These are phyloP conservation scores for Lasiodiplodia theobromae DNA, from an alignment of 2,329 filamentous ascomycete species.

Conservation along the genomic window DNA sequence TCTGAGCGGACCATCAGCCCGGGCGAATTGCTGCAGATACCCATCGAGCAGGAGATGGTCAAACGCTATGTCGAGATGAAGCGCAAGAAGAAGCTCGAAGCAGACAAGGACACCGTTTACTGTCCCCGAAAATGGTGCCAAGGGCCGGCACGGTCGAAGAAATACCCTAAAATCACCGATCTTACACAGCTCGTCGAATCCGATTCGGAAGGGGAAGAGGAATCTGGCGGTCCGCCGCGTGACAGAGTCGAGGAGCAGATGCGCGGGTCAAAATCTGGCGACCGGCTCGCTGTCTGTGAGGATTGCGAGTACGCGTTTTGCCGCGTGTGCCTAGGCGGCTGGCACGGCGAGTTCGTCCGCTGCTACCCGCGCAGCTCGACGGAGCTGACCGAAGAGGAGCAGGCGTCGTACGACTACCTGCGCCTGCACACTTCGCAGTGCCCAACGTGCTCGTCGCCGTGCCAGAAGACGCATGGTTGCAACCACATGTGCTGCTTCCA, in stretches of 20 bases:
- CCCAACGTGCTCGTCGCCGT: constrained; percentile 83
- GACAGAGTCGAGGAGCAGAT: constrained; percentile 42
- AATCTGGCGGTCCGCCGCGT: constrained; percentile 46
- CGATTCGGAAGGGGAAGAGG: constrained; percentile 47
- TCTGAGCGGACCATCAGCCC: constrained; percentile 75
- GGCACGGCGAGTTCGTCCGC: constrained; percentile 90
- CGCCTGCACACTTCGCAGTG: constrained; percentile 82
- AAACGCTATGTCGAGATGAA: constrained; percentile 88
- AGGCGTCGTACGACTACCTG: constrained; percentile 86
- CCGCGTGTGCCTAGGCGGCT: constrained; percentile 74
- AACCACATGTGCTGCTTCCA: constrained; percentile 96
- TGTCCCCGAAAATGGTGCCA: constrained; percentile 94
- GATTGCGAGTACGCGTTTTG: constrained; percentile 93
- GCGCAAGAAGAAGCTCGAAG: constrained; percentile 90
- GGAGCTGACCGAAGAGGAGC: constrained; percentile 83
- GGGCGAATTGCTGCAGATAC: constrained; percentile 72
- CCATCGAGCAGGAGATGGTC: constrained; percentile 68
- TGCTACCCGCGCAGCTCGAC: constrained; percentile 69
- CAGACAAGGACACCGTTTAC: constrained; percentile 89
- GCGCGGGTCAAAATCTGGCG: constrained; percentile 41
- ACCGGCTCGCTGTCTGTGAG: constrained; percentile 83
- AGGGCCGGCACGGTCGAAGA: constrained; percentile 73
- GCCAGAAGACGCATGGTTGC: constrained; percentile 91
- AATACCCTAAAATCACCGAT: constrained; percentile 56
- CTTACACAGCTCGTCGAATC: constrained; percentile 49